A percentile compares a stretch with the other conserved stretches of the same genome.
These are phyloP conservation scores for Mrakia gelida DNA, from an alignment of 768 basidiomycete species.

Conservation along the genomic window DNA sequence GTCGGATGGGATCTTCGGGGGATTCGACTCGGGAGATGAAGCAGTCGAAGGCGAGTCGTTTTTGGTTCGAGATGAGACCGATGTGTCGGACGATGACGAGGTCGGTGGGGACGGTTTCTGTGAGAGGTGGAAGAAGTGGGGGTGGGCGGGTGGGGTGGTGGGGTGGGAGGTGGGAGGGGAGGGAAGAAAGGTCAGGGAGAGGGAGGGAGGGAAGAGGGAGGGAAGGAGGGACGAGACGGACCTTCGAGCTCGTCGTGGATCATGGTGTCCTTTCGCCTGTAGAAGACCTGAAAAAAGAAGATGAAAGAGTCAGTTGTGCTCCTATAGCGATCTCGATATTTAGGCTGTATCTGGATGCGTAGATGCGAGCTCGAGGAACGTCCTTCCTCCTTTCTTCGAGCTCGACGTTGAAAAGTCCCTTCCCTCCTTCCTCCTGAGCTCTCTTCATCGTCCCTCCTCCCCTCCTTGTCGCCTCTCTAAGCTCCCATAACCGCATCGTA, in stretches of 20 bases:
- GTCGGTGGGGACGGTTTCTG: conserved; percentile 26
- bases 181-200: neutral
- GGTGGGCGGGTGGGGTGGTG: no score
- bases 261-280: neutral
- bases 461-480: neutral
- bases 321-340: neutral
- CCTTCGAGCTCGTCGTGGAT: conserved; percentile 27
- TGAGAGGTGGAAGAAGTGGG: neutral
- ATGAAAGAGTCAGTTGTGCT: neutral
- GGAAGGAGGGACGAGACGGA: conserved; percentile 1
- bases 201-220: neutral
- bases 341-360: neutral
- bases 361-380: neutral
- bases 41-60: conserved; percentile 19
- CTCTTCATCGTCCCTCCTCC: neutral
- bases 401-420: conserved; percentile 6
- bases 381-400: neutral
- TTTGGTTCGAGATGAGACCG: conserved; percentile 15
- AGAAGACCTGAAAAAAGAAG: neutral
- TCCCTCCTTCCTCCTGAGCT: neutral
- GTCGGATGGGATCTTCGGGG: neutral
- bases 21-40: conserved; percentile 1
- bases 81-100: conserved; percentile 12
- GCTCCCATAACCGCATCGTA: no score
- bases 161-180: neutral